These are phyloP conservation scores for Coemansia biformis DNA, from an alignment of 192 early-diverging fungal genomes.

Conservation along the genomic window DNA sequence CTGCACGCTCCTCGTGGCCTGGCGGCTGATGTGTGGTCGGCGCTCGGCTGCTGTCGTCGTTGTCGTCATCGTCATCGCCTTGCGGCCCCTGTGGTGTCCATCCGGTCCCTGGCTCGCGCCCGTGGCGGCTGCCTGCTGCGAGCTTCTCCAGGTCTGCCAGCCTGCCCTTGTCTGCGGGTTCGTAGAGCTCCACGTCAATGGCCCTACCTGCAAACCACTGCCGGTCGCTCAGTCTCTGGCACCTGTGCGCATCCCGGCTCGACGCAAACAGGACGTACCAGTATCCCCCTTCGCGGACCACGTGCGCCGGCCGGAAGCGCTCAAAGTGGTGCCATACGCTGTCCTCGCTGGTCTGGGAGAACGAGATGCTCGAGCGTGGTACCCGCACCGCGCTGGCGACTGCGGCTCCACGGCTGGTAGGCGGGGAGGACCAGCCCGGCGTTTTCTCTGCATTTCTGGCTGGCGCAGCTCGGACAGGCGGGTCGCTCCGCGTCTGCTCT, in stretches of 20 bases:
- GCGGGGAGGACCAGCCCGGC: too few relatives aligned
- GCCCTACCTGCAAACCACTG: conserved; percentile 27
- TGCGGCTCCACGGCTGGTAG: too few relatives aligned
- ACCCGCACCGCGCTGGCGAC: conserved; percentile 40
- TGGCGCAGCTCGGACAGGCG: too few relatives aligned
- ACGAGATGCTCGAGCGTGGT: conserved; percentile 45
- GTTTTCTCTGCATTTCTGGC: too few relatives aligned
- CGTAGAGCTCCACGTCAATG: conserved; percentile 48
- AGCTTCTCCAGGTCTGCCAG: conserved; percentile 22
- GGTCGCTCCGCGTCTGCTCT: background rate
- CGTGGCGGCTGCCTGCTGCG: background rate
- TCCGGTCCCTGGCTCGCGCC: background rate
- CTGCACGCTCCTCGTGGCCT: conserved; percentile 18
- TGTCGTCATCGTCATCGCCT: background rate
- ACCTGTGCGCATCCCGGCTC: conserved; percentile 44
- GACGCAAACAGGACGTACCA: conserved; percentile 48
- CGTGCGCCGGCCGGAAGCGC: conserved; percentile 30
- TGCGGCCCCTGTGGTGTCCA: background rate
- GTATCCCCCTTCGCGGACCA: conserved; percentile 30
- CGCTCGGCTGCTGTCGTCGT: background rate
- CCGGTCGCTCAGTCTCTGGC: conserved; percentile 41
- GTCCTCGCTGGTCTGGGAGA: conserved; percentile 30
- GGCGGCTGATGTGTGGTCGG: background rate
- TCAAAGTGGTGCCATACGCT: conserved; percentile 31
- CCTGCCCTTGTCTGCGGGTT: conserved; percentile 9